Evolutionary conservation across 495 filamentous ascomycete genomes (phyloP).

Genomic region (Viridothelium virens): DNA sequence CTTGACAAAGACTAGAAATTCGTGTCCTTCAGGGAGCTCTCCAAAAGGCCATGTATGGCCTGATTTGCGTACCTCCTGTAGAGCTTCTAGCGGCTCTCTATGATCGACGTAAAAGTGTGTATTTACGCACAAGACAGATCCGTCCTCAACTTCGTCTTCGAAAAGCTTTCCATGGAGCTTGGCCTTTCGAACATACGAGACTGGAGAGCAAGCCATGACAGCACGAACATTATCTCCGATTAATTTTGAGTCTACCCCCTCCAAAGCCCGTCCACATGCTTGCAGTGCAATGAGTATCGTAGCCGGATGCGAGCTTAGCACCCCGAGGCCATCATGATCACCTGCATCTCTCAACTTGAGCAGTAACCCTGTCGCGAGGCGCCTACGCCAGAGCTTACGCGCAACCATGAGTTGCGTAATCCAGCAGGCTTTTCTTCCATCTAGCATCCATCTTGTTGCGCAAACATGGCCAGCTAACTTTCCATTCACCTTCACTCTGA

Average conservation of each 20-base stretch:
- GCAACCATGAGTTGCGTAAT: not conserved
- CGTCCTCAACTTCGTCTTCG: not conserved
- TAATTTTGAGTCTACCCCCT: not conserved
- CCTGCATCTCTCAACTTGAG: not conserved
- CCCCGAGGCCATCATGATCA: not conserved
- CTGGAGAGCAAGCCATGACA: not conserved
- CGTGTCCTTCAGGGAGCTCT: not conserved
- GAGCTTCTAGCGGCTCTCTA: not conserved
- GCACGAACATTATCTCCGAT: not conserved
- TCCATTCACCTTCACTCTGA: not conserved
- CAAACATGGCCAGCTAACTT: not conserved
- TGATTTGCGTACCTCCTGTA: not conserved
- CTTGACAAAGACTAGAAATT: not conserved
- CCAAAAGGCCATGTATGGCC: not conserved
- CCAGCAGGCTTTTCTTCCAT: not conserved
- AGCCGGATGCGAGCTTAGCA: slow-evolving; percentile 31
- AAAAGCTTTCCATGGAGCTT: not conserved
- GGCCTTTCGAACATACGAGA: not conserved
- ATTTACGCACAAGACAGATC: not conserved
- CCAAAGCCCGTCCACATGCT: slow-evolving; percentile 25
- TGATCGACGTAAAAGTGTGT: not conserved
- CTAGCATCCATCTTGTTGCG: not conserved
- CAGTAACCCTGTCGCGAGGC: not conserved
- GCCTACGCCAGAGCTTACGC: not conserved
- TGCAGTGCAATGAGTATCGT: slow-evolving; percentile 26